phyloP scores from a whole-genome alignment of 140 eudicot genomes.

The Senecio squalidus region DNA sequence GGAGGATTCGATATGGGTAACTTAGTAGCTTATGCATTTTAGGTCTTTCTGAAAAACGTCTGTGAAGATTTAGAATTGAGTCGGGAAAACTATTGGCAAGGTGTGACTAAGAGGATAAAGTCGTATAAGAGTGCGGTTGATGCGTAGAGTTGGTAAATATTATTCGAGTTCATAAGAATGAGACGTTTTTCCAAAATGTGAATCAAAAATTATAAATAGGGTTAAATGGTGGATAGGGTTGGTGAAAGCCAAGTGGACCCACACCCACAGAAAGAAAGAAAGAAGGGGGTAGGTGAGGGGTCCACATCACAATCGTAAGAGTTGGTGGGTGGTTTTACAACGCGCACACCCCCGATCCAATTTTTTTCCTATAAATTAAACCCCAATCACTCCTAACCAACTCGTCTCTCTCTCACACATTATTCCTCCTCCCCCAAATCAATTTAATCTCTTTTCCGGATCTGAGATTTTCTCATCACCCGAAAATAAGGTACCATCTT shows the following conservation, averaged over 20 bases:
- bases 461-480: background rate
- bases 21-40: too few relatives aligned
- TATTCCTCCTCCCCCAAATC: slow-evolving; percentile 3
- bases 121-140: too few relatives aligned
- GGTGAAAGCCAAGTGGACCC: slow-evolving; percentile 40
- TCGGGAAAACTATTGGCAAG: too few relatives aligned
- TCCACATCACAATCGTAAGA: slow-evolving; percentile 25
- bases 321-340: slow-evolving; percentile 30
- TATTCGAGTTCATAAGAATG: too few relatives aligned
- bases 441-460: slow-evolving; percentile 18
- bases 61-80: too few relatives aligned
- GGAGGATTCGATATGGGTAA: too few relatives aligned
- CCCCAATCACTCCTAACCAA: slow-evolving; percentile 20
- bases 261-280: too few relatives aligned
- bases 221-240: slow-evolving; percentile 26
- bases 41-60: too few relatives aligned
- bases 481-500: background rate
- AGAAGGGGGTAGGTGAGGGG: slow-evolving; percentile 31
- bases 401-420: slow-evolving; percentile 28
- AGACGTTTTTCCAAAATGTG: too few relatives aligned
- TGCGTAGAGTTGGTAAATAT: too few relatives aligned
- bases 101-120: too few relatives aligned
- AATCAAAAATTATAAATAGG: too few relatives aligned
- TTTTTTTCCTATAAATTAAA: slow-evolving; percentile 21
- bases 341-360: slow-evolving; percentile 15